Conservation (phyloP, 2,329 filamentous ascomycete species). For the Pseudocercospora macadamiae region DNA sequence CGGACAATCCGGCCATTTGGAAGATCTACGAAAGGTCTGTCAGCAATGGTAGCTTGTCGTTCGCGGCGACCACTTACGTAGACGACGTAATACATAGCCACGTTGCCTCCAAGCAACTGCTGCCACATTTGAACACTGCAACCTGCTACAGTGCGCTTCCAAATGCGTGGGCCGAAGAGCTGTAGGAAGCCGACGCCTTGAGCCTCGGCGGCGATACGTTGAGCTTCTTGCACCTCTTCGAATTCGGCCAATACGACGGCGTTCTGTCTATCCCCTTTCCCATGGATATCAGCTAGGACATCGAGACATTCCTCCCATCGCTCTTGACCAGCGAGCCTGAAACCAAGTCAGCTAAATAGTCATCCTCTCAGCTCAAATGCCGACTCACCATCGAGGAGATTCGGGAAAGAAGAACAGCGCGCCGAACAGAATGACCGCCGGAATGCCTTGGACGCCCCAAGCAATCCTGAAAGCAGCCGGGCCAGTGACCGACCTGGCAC, state of each 20-base stretch:
- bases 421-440: constrained; percentile 48
- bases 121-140: constrained; percentile 62
- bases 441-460: constrained; percentile 50
- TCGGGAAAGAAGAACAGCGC: constrained; percentile 51
- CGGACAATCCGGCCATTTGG: constrained; percentile 59
- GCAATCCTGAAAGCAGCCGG: constrained; percentile 56
- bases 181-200: constrained; percentile 44
- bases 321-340: constrained; percentile 53
- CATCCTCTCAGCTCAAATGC: no score
- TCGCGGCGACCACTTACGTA: constrained; percentile 47
- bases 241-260: constrained; percentile 52
- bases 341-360: no score
- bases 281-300: constrained; percentile 49
- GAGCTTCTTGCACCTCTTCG: constrained; percentile 48
- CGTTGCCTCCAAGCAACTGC: constrained; percentile 45
- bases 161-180: constrained; percentile 56
- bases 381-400: constrained; percentile 52
- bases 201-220: constrained; percentile 44
- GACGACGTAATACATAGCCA: constrained; percentile 53
- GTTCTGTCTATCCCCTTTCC: constrained; percentile 46
- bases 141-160: constrained; percentile 59
- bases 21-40: constrained; percentile 39
- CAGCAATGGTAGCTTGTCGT: background rate
- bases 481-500: constrained; percentile 42
- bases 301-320: constrained; percentile 49